A percentile compares a stretch with the other conserved stretches of the same genome.
phyloP scores from a whole-genome alignment of 768 basidiomycete genomes.

The Boletus patriciae region DNA sequence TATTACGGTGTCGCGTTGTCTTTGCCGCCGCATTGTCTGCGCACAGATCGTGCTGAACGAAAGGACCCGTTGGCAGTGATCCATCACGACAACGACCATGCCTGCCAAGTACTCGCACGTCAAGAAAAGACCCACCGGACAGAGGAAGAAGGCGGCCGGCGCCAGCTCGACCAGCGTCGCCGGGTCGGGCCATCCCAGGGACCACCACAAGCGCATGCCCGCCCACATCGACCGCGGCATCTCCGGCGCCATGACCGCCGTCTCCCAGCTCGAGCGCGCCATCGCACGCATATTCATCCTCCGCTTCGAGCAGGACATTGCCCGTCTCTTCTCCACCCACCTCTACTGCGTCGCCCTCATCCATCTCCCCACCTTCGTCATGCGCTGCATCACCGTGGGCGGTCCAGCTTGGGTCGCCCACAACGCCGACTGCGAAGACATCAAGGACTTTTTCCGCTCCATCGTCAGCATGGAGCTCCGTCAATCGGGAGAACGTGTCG shows the following conservation, averaged over 20 bases:
- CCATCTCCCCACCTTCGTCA: conserved; percentile 65
- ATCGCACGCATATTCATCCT: conserved; percentile 67
- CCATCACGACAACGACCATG: conserved; percentile 38
- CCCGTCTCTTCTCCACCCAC: conserved; percentile 70
- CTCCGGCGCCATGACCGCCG: conserved; percentile 56
- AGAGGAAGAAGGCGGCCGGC: conserved; percentile 44
- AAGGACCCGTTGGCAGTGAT: background rate
- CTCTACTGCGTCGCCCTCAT: conserved; percentile 63
- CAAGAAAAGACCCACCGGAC: conserved; percentile 58
- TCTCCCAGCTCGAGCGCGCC: conserved; percentile 64
- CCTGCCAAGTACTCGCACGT: conserved; percentile 74
- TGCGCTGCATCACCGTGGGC: conserved; percentile 59
- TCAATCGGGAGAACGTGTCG: conserved; percentile 74
- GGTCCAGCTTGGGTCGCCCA: conserved; percentile 69
- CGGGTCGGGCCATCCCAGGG: conserved; percentile 19
- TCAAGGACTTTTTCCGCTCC: conserved; percentile 73
- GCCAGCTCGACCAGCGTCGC: conserved; percentile 31
- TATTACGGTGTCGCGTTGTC: background rate
- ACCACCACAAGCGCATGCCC: conserved; percentile 38
- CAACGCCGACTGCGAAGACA: conserved; percentile 65
- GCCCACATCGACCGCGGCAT: conserved; percentile 56
- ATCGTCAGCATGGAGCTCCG: conserved; percentile 75
- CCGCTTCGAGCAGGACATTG: conserved; percentile 74
- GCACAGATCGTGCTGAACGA: conserved; percentile 12
- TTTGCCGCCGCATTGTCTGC: conserved; percentile 15